These are phyloP conservation scores for Skeletonema marinoi DNA, from an alignment of 108 stramenopile genomes.

Conservation along the genomic window DNA sequence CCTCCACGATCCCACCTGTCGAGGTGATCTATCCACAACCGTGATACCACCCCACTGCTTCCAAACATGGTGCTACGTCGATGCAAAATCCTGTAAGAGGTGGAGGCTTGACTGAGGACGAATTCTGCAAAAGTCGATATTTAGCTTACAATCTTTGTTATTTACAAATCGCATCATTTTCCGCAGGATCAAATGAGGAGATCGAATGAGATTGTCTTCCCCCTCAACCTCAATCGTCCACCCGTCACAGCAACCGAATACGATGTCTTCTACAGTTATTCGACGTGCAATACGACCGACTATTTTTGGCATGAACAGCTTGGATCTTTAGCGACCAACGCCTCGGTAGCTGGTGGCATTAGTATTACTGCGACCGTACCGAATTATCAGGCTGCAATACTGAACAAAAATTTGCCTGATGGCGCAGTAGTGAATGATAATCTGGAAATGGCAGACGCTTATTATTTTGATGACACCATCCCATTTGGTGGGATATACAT, in stretches of 20 bases:
- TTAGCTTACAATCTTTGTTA: too few relatives aligned
- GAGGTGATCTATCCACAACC: background rate
- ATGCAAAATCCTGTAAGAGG: conserved; percentile 8
- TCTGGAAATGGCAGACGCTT: too few relatives aligned
- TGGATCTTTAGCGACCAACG: too few relatives aligned
- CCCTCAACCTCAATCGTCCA: too few relatives aligned
- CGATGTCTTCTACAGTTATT: conserved; percentile 19
- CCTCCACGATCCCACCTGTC: conserved; percentile 5
- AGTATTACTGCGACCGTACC: background rate
- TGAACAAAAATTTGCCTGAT: background rate
- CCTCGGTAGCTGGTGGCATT: background rate
- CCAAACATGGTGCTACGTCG: conserved; percentile 24
- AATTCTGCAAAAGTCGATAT: too few relatives aligned
- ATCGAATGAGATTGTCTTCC: too few relatives aligned
- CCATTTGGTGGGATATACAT: conserved; percentile 14
- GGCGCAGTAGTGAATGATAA: background rate
- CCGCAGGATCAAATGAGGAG: too few relatives aligned
- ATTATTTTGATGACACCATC: conserved; percentile 9
- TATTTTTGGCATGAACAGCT: background rate
- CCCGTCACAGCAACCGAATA: too few relatives aligned
- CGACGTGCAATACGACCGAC: conserved; percentile 23
- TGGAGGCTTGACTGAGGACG: too few relatives aligned
- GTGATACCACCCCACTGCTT: conserved; percentile 4
- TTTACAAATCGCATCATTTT: too few relatives aligned
- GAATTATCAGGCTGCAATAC: background rate